Percentiles rank a stretch among this genome's conserved stretches.
These are phyloP conservation scores for Terfezia boudieri DNA, from an alignment of 495 filamentous ascomycete genomes.

Conservation along the genomic window DNA sequence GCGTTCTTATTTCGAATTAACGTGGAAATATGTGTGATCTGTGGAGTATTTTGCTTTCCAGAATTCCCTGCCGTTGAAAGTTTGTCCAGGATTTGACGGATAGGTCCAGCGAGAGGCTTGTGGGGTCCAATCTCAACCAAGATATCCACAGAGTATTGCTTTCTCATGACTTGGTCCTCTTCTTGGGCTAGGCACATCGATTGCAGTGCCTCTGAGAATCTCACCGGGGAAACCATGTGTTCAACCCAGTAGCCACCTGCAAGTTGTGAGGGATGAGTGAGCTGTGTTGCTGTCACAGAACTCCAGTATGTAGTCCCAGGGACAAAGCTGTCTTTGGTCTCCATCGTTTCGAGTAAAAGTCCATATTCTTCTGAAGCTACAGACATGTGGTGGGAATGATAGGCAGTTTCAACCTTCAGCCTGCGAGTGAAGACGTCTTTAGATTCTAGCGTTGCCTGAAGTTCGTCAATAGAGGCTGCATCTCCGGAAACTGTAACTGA, in stretches of 20 bases:
- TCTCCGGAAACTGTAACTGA: conserved; percentile 30
- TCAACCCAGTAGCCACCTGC: conserved; percentile 23
- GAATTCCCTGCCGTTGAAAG: too few species aligned
- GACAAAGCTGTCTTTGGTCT: neutral
- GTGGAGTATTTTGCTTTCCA: too few species aligned
- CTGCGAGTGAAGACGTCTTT: conserved; percentile 22
- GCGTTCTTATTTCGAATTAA: neutral
- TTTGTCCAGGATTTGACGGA: conserved; percentile 17
- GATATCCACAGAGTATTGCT: conserved; percentile 5
- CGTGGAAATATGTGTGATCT: neutral
- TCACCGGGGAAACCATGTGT: conserved; percentile 27
- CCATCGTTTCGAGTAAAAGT: neutral
- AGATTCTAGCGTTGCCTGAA: conserved; percentile 12
- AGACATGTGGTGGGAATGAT: conserved; percentile 40
- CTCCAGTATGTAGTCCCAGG: neutral
- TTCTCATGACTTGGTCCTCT: neutral
- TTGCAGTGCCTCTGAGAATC: conserved; percentile 23
- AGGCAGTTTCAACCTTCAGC: conserved; percentile 31
- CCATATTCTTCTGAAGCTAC: conserved; percentile 23
- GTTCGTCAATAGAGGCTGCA: conserved; percentile 15
- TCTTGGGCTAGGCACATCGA: neutral
- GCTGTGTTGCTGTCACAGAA: neutral
- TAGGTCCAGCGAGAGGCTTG: conserved; percentile 34
- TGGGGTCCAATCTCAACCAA: conserved; percentile 47
- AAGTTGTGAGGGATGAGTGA: neutral